Evolutionary conservation across 768 basidiomycete species (phyloP), one percentile per base, ranked within the genome.

Genomic region (Mycena maculata): DNA sequence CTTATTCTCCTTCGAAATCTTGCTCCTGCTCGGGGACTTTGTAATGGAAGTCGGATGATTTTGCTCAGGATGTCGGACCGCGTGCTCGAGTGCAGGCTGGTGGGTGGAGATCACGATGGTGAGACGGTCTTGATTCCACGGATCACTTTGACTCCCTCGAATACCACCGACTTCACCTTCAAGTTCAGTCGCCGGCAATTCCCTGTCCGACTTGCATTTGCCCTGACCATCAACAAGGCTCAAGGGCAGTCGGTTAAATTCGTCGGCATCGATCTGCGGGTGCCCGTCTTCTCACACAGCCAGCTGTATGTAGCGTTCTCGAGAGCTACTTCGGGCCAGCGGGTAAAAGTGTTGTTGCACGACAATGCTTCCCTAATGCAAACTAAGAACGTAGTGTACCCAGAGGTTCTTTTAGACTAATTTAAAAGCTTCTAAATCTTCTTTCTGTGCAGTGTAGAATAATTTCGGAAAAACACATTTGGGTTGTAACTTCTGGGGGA

Each of bases 161-260:
- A 73, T n/a, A n/a, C n/a, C n/a, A n/a, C n/a, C n/a, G n/a, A n/a
- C n/a, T n/a, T n/a, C n/a, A n/a, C n/a, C n/a, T n/a, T n/a, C n/a
- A n/a, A n/a, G n/a, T n/a, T n/a, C n/a, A n/a, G n/a, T n/a, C n/a
- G n/a, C n/a, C n/a, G n/a, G n/a, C n/a, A n/a, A n/a, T n/a, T n/a
- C n/a, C n/a, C n/a, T n/a, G n/a, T n/a, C n/a, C n/a, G n/a, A 13
- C 56, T 65, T 10, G 82, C 80, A 18, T 86, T 86, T 78, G 81
- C 81, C 0, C 79, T 85, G 72, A 78, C 83, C 1, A 83, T 86
- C 70, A 85, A 86, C 74, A 86, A 85, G 69, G 66, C 83, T 1
- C 48, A 50, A 11, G 48, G 48, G 2, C 48, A 50, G 13, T 50
- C 48, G 13, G 48, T 50, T 18, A 50, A 50, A 11, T 50, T 31